Conservation (phyloP, 176 grass and related monocot species). For the Raddia guianensis region DNA sequence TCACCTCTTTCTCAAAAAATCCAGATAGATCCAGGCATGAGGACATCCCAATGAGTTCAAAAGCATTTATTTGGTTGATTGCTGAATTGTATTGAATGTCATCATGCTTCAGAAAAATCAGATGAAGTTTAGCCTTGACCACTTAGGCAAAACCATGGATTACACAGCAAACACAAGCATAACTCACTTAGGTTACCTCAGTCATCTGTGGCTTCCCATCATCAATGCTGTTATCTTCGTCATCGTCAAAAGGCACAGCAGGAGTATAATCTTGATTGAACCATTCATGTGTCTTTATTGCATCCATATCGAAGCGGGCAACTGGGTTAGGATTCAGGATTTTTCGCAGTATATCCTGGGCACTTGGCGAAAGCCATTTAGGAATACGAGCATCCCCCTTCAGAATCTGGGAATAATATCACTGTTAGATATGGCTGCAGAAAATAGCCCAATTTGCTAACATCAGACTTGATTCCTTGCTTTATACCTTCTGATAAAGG, state of each 20-base stretch:
- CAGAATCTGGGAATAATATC: slow-evolving; percentile 57
- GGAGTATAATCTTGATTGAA: slow-evolving; percentile 82
- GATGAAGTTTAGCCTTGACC: slow-evolving; percentile 33
- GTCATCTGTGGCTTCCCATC: slow-evolving; percentile 42
- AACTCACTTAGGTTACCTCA: slow-evolving; percentile 45
- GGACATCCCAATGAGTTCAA: slow-evolving; percentile 96
- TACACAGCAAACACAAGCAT: slow-evolving; percentile 26
- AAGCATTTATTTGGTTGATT: slow-evolving; percentile 89
- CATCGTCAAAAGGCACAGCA: slow-evolving; percentile 58
- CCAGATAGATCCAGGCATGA: slow-evolving; percentile 96
- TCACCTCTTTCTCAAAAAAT: slow-evolving; percentile 95
- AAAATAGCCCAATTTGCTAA: neutral
- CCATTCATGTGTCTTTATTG: slow-evolving; percentile 79
- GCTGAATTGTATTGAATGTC: slow-evolving; percentile 42
- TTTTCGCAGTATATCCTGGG: slow-evolving; percentile 70
- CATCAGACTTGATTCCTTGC: slow-evolving; percentile 13
- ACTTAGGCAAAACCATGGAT: slow-evolving; percentile 20
- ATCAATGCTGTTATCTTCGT: slow-evolving; percentile 52
- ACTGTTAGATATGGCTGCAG: slow-evolving; percentile 31
- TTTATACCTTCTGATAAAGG: slow-evolving; percentile 75
- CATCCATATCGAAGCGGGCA: slow-evolving; percentile 65
- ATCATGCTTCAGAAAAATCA: slow-evolving; percentile 53
- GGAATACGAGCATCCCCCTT: slow-evolving; percentile 77
- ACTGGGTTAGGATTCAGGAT: slow-evolving; percentile 83
- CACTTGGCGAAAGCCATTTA: slow-evolving; percentile 78